Conservation (phyloP, 192 early-diverging fungal genomes). For the Coemansia erecta region DNA sequence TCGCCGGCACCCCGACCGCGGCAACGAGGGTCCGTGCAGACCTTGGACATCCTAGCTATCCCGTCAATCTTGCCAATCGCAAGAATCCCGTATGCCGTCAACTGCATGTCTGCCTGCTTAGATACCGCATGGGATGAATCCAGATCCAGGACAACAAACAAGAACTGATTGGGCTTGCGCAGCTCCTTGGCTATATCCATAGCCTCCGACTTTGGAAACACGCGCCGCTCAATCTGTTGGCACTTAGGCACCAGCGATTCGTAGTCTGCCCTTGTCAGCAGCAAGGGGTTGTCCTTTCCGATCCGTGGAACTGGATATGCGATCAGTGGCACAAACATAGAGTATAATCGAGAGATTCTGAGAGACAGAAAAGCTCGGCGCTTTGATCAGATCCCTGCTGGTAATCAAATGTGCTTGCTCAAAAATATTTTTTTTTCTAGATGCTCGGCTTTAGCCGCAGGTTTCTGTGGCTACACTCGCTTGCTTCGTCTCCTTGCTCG, state of each 20-base stretch:
- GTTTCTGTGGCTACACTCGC: background rate
- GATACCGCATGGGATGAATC: background rate
- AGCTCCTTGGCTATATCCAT: slow-evolving; percentile 18
- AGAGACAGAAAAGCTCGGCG: background rate
- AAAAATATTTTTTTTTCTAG: background rate
- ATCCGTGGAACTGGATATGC: slow-evolving; percentile 12
- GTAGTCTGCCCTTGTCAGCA: slow-evolving; percentile 6
- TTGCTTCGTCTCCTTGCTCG: background rate
- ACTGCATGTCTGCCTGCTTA: background rate
- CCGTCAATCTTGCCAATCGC: slow-evolving; percentile 12
- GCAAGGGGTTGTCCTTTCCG: slow-evolving; percentile 2
- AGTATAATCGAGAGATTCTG: no score
- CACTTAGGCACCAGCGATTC: slow-evolving; percentile 8
- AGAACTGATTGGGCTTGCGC: slow-evolving; percentile 18
- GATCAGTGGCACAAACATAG: background rate
- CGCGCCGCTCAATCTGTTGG: slow-evolving; percentile 25
- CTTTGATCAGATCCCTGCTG: no score
- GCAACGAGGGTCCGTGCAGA: slow-evolving; percentile 16
- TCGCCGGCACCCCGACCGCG: slow-evolving; percentile 14
- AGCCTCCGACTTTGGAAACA: slow-evolving; percentile 32
- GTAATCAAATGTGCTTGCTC: background rate
- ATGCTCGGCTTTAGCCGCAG: background rate
- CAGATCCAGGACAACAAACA: slow-evolving; percentile 14
- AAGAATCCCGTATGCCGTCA: slow-evolving; percentile 15
- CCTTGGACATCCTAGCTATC: slow-evolving; percentile 19